Conservation (phyloP, 2,329 filamentous ascomycete species). For the Aureobasidium sp. region DNA sequence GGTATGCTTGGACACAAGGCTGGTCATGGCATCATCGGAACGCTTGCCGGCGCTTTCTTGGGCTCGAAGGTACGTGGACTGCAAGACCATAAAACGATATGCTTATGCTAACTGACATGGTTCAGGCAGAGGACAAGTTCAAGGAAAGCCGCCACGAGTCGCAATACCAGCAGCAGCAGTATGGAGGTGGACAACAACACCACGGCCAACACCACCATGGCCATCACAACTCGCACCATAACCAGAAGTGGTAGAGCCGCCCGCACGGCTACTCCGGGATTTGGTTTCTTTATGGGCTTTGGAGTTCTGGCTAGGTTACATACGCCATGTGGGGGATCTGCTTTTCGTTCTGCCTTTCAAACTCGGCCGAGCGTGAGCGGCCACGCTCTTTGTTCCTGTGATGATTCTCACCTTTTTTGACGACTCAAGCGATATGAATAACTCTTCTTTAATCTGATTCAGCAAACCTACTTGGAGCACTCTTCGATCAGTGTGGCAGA, state of each 20-base stretch:
- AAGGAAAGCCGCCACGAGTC: slow-evolving; percentile 36
- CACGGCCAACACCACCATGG: slow-evolving; percentile 17
- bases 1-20: slow-evolving; percentile 50
- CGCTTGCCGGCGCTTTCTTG: slow-evolving; percentile 50
- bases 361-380: slow-evolving; percentile 8
- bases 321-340: slow-evolving; percentile 8
- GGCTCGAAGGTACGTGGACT: slow-evolving; percentile 39
- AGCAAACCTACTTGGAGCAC: not conserved
- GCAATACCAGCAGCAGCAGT: slow-evolving; percentile 2
- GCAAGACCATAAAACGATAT: not conserved
- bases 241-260: slow-evolving; percentile 1
- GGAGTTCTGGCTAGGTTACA: not conserved
- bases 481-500: not conserved
- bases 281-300: not conserved
- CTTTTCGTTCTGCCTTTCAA: not conserved
- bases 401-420: not conserved
- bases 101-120: not conserved
- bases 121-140: slow-evolving; percentile 42
- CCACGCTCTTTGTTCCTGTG: not conserved
- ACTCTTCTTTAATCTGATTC: not conserved
- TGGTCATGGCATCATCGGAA: slow-evolving; percentile 52
- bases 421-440: slow-evolving; percentile 2
- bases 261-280: not conserved
- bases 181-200: not conserved
- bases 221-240: slow-evolving; percentile 26